A percentile compares a stretch with the other conserved stretches of the same genome.
Evolutionary conservation across 495 filamentous ascomycete species (phyloP).

Genomic region (Tuber magnatum): DNA sequence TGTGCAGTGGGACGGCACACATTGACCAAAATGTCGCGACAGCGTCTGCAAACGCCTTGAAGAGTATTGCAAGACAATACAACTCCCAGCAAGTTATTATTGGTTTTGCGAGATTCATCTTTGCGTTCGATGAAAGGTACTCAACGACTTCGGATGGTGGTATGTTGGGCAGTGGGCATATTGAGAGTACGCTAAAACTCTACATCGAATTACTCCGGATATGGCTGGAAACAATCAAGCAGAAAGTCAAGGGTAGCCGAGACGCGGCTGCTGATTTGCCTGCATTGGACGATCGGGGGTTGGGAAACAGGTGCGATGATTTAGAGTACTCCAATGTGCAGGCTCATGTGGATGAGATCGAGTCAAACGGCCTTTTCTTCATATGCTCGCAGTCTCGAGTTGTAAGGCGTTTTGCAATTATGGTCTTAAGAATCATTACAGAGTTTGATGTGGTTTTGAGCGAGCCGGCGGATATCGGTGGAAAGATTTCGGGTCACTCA

Average conservation of each 20-base stretch:
- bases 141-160: constrained; percentile 97
- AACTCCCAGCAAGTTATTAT: constrained; percentile 95
- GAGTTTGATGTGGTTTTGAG: constrained; percentile 88
- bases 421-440: constrained; percentile 80
- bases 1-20: constrained; percentile 95
- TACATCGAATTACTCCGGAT: constrained; percentile 92
- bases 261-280: constrained; percentile 56
- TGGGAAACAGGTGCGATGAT: constrained; percentile 57
- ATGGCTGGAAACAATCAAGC: constrained; percentile 93
- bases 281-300: constrained; percentile 49
- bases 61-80: constrained; percentile 86
- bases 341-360: constrained; percentile 90
- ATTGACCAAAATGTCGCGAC: constrained; percentile 85
- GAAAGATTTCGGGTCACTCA: constrained; percentile 50
- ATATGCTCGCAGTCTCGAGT: constrained; percentile 87
- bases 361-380: constrained; percentile 97
- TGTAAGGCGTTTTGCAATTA: constrained; percentile 84
- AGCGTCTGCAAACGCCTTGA: constrained; percentile 85
- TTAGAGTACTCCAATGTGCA: constrained; percentile 80
- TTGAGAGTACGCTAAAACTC: constrained; percentile 83
- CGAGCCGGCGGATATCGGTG: constrained; percentile 45
- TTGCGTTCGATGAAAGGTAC: constrained; percentile 94
- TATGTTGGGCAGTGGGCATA: constrained; percentile 89
- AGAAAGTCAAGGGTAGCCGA: constrained; percentile 53
- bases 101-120: constrained; percentile 92